phyloP scores from a whole-genome alignment of 1,284 basidiomycete species.

The Athelia psychrophila region DNA sequence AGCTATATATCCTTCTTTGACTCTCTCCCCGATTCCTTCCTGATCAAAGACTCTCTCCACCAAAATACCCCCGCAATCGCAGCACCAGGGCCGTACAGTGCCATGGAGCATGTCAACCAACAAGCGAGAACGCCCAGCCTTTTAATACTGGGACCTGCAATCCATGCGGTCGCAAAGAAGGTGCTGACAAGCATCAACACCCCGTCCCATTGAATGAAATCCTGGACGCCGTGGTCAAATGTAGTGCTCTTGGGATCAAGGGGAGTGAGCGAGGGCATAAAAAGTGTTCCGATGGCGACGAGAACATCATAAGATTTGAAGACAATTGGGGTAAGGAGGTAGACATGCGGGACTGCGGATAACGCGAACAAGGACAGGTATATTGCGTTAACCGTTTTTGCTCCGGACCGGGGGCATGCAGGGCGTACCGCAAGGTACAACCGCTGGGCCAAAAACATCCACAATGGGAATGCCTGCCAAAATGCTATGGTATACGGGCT shows the following conservation, averaged over 20 bases:
- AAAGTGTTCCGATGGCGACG: conserved; percentile 12
- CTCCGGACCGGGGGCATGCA: conserved; percentile 31
- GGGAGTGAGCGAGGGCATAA: conserved; percentile 25
- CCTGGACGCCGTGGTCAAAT: conserved; percentile 22
- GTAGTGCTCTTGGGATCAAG: conserved; percentile 14
- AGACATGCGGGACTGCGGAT: conserved; percentile 35
- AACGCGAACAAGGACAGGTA: conserved; percentile 33
- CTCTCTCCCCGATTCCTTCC: not conserved
- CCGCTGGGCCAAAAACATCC: conserved; percentile 26
- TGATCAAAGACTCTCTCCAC: conserved; percentile 35
- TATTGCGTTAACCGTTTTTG: conserved; percentile 29
- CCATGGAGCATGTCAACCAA: conserved; percentile 34
- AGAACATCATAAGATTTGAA: conserved; percentile 17
- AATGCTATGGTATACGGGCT: conserved; percentile 34
- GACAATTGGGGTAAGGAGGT: conserved; percentile 30
- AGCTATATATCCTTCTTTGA: not conserved
- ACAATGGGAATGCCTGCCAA: conserved; percentile 45
- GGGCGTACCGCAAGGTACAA: conserved; percentile 25
- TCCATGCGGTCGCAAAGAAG: conserved; percentile 41
- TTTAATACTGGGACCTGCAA: conserved; percentile 22
- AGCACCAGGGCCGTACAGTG: conserved; percentile 41
- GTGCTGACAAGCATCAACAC: conserved; percentile 30
- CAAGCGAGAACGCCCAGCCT: conserved; percentile 18
- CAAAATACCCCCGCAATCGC: conserved; percentile 36
- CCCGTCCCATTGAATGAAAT: conserved; percentile 46